Conservation (phyloP, 805 yeast genomes). For the Metschnikowia matae region DNA sequence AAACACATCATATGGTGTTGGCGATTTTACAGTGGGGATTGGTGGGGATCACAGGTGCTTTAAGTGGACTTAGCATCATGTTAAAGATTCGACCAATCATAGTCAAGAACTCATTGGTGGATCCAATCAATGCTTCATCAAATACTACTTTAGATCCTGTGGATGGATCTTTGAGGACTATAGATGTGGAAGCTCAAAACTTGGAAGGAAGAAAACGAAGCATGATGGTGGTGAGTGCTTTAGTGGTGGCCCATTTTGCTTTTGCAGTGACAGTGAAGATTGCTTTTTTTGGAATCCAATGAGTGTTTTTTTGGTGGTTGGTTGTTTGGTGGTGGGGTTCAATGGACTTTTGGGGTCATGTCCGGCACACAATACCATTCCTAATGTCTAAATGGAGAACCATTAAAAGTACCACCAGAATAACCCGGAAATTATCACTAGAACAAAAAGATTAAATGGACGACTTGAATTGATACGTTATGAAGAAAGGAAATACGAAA, state of each 20-base stretch:
- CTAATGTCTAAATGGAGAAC: too few species aligned
- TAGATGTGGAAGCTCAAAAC: conserved; percentile 24
- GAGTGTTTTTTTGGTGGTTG: neutral
- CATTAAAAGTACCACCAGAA: too few species aligned
- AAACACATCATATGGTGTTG: conserved; percentile 29
- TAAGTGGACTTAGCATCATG: conserved; percentile 56
- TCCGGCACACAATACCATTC: too few species aligned
- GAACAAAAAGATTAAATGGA: too few species aligned
- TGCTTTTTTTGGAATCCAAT: conserved; percentile 49
- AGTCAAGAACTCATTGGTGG: conserved; percentile 20
- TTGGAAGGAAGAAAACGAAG: conserved; percentile 29
- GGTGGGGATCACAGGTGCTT: conserved; percentile 53
- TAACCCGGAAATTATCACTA: too few species aligned
- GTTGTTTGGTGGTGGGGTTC: neutral
- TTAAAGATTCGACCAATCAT: conserved; percentile 42
- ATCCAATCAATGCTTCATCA: too few species aligned
- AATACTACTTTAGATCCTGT: neutral
- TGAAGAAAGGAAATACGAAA: too few species aligned
- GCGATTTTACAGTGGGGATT: conserved; percentile 61
- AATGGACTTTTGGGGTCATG: neutral
- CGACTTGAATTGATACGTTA: too few species aligned
- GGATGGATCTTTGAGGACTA: neutral
- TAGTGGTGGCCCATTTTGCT: conserved; percentile 49
- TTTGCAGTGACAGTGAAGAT: conserved; percentile 64
- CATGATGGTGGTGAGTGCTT: conserved; percentile 33